Conservation (phyloP, 306 rosid species). For the Trichosanthes cucumerina region DNA sequence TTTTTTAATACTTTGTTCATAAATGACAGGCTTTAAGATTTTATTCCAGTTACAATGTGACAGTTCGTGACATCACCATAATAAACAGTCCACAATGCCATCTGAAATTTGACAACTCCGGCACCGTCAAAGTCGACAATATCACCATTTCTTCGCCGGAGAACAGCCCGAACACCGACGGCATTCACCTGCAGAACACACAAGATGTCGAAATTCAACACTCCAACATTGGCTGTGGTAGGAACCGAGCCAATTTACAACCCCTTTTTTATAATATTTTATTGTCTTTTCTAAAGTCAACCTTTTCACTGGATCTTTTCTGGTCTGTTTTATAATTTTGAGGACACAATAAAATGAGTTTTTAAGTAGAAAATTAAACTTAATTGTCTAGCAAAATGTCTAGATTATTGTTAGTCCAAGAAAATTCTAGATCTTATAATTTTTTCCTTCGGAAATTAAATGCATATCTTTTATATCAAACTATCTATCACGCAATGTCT, state of each 20-base stretch:
- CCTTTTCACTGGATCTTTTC: not conserved
- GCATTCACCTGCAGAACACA: conserved; percentile 88
- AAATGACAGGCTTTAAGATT: conserved; percentile 71
- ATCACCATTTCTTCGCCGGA: conserved; percentile 73
- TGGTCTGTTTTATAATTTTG: not conserved
- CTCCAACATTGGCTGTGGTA: conserved; percentile 63
- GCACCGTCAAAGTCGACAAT: conserved; percentile 42
- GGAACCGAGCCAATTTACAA: not conserved
- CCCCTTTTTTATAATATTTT: not conserved
- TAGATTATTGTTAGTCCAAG: not conserved
- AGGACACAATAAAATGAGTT: not conserved
- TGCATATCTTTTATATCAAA: not conserved
- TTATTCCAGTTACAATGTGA: conserved; percentile 48
- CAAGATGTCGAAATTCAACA: conserved; percentile 68
- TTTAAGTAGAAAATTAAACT: not conserved
- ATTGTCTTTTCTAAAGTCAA: not conserved
- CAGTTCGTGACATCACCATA: conserved; percentile 54
- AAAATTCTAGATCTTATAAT: too few relatives aligned
- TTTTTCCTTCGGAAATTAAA: not conserved
- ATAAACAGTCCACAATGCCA: conserved; percentile 83
- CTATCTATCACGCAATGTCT: not conserved
- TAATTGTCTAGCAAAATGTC: too few relatives aligned
- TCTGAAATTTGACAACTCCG: conserved; percentile 76
- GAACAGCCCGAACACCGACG: conserved; percentile 85
- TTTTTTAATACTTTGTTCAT: not conserved